Base-by-base conservation (phyloP, 371 early-diverging fungal species). In the Syncephalastrum contaminatum region DNA sequence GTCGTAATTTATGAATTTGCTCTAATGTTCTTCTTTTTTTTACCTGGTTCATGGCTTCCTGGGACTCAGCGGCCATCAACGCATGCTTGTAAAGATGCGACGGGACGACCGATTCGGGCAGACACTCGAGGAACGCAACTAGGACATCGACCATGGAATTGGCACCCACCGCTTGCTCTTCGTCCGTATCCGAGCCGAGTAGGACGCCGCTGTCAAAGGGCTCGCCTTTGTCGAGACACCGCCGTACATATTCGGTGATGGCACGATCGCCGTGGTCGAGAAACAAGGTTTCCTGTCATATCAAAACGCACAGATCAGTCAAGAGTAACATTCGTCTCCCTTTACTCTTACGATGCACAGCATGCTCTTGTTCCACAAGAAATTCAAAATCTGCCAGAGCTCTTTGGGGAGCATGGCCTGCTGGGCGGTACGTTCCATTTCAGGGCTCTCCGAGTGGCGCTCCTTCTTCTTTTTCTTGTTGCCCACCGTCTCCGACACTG, bases 141-240 rank as follows among this genome's bases (percentile, higher is more conserved):
- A 95, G 68, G 1, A 85, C 82, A 55, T 88, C 88, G 12, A 90
- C 87, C 81, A 90, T 86, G 0, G 94, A 87, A 62, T 91, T 88
- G 4, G 93, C 85, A 0, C 93, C 87, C 2, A 73, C 51, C 7
- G 43, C 51, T 36, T 67, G 62, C 4, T 55, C 36, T 2, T 59
- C 59, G 24, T 59, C 40, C 0, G 24, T 27, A 12, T 60, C 56
- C 6, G 30, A 24, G 4, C 30, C 39, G 43, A 85, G 48, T 13
- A 87, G 64, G 1, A 71, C 56, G 2, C 66, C 69, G 4, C 84
- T 59, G 59, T 92, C 89, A 60, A 94, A 89, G 21, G 79, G 79
- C 19, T 73, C 80, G 8, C 89, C 92, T 2, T 84, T 80, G 58
- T 96, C 95, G n/a, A 96, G 69, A 50, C 91, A 93, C 36, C 92